Percentiles rank a stretch among this genome's conserved stretches.
Conservation (phyloP, 805 yeast genomes). For the Nakazawaea populi region DNA sequence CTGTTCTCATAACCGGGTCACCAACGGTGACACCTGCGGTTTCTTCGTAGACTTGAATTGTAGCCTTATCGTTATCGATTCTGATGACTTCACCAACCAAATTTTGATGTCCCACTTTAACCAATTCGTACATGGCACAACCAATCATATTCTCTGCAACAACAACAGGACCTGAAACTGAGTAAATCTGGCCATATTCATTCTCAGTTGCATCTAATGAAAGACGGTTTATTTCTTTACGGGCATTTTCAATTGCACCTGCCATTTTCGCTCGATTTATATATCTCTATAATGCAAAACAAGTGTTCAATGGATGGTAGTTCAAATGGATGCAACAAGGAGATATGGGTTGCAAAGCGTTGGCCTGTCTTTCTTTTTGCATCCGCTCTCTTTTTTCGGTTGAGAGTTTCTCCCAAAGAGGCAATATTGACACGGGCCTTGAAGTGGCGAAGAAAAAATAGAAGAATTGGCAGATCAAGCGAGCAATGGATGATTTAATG, state of each 20-base stretch:
- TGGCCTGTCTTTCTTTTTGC: neutral
- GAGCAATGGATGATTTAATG: too few species aligned
- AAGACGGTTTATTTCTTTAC: constrained; percentile 84
- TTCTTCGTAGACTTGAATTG: constrained; percentile 98
- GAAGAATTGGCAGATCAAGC: neutral
- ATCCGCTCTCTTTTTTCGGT: neutral
- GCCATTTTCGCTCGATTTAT: constrained; percentile 41
- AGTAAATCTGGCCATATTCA: constrained; percentile 82
- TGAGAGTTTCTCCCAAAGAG: neutral
- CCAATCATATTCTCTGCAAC: constrained; percentile 99
- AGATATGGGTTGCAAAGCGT: neutral
- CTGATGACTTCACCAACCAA: constrained; percentile 98
- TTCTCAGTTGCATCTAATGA: constrained; percentile 70
- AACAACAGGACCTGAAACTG: constrained; percentile 97
- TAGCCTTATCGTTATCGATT: constrained; percentile 93
- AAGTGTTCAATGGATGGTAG: neutral
- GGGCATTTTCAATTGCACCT: constrained; percentile 95
- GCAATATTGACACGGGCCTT: neutral
- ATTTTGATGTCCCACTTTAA: constrained; percentile 94
- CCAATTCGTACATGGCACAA: constrained; percentile 99
- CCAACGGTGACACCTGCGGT: constrained; percentile 99
- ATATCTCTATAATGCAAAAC: neutral
- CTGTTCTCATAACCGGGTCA: constrained; percentile 97
- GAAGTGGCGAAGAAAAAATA: neutral
- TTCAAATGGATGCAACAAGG: neutral